Evolutionary conservation across 2,329 filamentous ascomycete genomes (phyloP).

Genomic region (Diplodia mutila): DNA sequence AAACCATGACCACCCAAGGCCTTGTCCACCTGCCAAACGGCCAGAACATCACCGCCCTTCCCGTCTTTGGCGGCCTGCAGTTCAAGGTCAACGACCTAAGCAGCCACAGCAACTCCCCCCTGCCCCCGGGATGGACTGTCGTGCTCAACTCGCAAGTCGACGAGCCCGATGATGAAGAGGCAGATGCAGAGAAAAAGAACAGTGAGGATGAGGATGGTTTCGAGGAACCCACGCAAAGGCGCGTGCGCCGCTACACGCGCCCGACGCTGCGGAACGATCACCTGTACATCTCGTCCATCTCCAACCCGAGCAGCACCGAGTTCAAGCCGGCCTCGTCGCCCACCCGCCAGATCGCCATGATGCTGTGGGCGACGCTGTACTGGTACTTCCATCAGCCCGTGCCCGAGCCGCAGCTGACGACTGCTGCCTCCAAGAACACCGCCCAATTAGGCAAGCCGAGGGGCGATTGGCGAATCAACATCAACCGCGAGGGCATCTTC

Average conservation of each 20-base stretch:
- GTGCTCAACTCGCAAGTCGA: conserved; percentile 72
- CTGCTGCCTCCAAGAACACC: conserved; percentile 66
- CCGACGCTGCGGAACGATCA: conserved; percentile 80
- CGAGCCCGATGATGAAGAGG: conserved; percentile 36
- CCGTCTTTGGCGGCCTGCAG: conserved; percentile 87
- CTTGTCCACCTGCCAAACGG: conserved; percentile 80
- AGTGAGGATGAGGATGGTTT: conserved; percentile 27
- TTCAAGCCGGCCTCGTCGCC: conserved; percentile 80
- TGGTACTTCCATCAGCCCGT: conserved; percentile 95
- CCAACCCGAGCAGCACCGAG: conserved; percentile 77
- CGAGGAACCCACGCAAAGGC: conserved; percentile 31
- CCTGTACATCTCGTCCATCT: conserved; percentile 90
- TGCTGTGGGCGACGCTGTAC: conserved; percentile 91
- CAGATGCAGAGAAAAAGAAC: conserved; percentile 38
- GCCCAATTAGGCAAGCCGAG: conserved; percentile 70
- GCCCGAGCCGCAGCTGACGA: conserved; percentile 67
- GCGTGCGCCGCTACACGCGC: conserved; percentile 67
- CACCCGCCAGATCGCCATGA: conserved; percentile 90
- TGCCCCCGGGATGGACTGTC: conserved; percentile 88
- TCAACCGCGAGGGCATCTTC: conserved; percentile 86
- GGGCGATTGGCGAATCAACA: conserved; percentile 83
- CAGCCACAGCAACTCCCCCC: conserved; percentile 65
- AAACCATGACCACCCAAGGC: conserved; percentile 17
- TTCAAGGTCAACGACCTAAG: conserved; percentile 84
- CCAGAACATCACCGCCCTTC: conserved; percentile 76